Evolutionary conservation across 257 asterid genomes (phyloP).

Genomic region (Jaltomata sinuosa): DNA sequence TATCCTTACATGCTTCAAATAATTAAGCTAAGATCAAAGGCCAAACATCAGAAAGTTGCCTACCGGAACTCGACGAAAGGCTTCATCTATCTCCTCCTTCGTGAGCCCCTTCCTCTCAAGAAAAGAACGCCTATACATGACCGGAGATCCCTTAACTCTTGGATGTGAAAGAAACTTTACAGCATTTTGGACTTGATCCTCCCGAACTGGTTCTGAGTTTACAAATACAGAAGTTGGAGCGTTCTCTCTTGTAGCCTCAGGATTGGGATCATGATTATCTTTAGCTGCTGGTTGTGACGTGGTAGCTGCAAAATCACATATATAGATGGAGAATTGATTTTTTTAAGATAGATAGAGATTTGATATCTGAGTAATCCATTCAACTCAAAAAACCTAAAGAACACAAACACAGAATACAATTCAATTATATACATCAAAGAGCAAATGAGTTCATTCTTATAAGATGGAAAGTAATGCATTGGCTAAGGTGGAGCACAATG

Average conservation of each 20-base stretch:
- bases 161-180: slow-evolving; percentile 97
- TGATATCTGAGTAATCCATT: not conserved
- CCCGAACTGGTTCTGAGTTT: slow-evolving; percentile 89
- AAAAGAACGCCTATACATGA: slow-evolving; percentile 83
- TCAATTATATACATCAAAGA: not conserved
- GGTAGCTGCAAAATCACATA: slow-evolving; percentile 19
- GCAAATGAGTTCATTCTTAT: not conserved
- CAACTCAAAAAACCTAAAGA: not conserved
- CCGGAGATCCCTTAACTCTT: slow-evolving; percentile 89
- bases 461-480: not conserved
- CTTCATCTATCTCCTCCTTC: slow-evolving; percentile 97
- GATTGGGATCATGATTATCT: slow-evolving; percentile 25
- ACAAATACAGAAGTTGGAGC: slow-evolving; percentile 87
- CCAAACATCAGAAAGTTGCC: slow-evolving; percentile 9
- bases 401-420: not conserved
- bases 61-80: slow-evolving; percentile 89
- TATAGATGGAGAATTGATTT: not conserved
- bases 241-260: slow-evolving; percentile 42
- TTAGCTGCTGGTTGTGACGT: slow-evolving; percentile 17
- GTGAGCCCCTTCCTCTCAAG: slow-evolving; percentile 98
- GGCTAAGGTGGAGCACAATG: not conserved
- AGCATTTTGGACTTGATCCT: slow-evolving; percentile 92
- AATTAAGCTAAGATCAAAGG: not conserved
- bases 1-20: not conserved
- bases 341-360: not conserved